Conservation (phyloP, 2,329 filamentous ascomycete species). For the Metarhizium album region DNA sequence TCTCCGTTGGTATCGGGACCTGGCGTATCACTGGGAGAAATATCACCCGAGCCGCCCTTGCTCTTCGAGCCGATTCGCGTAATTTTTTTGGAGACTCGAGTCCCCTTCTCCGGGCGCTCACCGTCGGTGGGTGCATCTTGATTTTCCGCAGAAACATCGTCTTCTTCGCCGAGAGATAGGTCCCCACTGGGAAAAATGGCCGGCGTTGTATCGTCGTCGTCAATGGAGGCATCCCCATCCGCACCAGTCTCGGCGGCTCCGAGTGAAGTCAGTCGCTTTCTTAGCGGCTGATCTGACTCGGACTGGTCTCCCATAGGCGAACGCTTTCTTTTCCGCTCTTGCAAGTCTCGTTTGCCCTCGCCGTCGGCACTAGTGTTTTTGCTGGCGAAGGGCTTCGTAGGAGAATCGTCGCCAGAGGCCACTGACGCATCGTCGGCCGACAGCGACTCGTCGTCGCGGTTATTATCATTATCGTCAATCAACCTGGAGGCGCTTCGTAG, state of each 20-base stretch:
- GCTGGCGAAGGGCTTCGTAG: slow-evolving; percentile 20
- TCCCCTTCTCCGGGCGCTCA: slow-evolving; percentile 20
- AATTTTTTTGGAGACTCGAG: slow-evolving; percentile 27
- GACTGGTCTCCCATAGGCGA: slow-evolving; percentile 33
- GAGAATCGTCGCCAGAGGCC: slow-evolving; percentile 25
- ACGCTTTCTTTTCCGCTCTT: slow-evolving; percentile 40
- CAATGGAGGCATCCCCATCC: slow-evolving; percentile 19
- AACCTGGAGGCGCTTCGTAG: slow-evolving; percentile 40
- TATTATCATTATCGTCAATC: slow-evolving; percentile 22
- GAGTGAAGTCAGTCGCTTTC: slow-evolving; percentile 44
- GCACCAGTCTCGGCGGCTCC: slow-evolving; percentile 27
- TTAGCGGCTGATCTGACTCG: slow-evolving; percentile 35
- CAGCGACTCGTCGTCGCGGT: slow-evolving; percentile 28
- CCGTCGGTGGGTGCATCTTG: slow-evolving; percentile 14
- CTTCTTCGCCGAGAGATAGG: slow-evolving; percentile 37
- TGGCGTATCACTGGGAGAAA: slow-evolving; percentile 2
- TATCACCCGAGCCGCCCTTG: slow-evolving; percentile 16
- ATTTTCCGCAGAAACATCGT: slow-evolving; percentile 20
- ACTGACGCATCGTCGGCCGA: slow-evolving; percentile 28
- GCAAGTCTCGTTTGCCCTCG: slow-evolving; percentile 21
- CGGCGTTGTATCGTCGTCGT: slow-evolving; percentile 27
- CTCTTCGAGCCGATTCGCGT: slow-evolving; percentile 30
- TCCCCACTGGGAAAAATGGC: slow-evolving; percentile 26
- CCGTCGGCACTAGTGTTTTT: slow-evolving; percentile 20
- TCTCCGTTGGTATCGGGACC: slow-evolving; percentile 23